Evolutionary conservation across 2,329 filamentous ascomycete species (phyloP).

Genomic region (Fusarium clavum): DNA sequence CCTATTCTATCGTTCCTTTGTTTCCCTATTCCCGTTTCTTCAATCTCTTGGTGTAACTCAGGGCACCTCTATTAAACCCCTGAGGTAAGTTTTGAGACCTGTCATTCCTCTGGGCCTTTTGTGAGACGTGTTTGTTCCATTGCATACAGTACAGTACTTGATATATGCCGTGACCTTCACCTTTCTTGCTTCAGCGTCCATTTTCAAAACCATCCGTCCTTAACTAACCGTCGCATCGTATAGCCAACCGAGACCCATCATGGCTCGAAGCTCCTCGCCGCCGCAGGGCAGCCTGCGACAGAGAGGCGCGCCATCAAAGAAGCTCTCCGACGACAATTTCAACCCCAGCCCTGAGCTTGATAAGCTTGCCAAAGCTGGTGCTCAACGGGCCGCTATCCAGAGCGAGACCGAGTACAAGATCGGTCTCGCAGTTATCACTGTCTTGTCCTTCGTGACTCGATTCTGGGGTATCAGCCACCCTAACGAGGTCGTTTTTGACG

Average conservation of each 20-base stretch:
- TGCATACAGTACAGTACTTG: not conserved
- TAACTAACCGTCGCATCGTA: constrained; percentile 37
- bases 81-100: constrained; percentile 44
- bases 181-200: not conserved
- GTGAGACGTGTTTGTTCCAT: constrained; percentile 25
- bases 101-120: constrained; percentile 23
- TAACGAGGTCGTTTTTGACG: constrained; percentile 97
- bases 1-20: constrained; percentile 42
- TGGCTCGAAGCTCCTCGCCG: constrained; percentile 62
- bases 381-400: constrained; percentile 52
- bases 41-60: constrained; percentile 20
- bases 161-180: not conserved
- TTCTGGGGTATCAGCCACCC: constrained; percentile 98
- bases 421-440: constrained; percentile 79
- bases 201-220: not conserved
- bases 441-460: constrained; percentile 87
- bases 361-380: constrained; percentile 57
- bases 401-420: constrained; percentile 89
- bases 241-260: constrained; percentile 48
- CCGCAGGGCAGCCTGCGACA: constrained; percentile 71
- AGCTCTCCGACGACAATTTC: constrained; percentile 54
- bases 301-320: constrained; percentile 65
- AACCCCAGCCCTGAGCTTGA: constrained; percentile 63
- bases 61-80: constrained; percentile 30
- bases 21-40: constrained; percentile 30